Conservation (phyloP, 352 stramenopile genomes). For the Globisporangium paroecandrum region DNA sequence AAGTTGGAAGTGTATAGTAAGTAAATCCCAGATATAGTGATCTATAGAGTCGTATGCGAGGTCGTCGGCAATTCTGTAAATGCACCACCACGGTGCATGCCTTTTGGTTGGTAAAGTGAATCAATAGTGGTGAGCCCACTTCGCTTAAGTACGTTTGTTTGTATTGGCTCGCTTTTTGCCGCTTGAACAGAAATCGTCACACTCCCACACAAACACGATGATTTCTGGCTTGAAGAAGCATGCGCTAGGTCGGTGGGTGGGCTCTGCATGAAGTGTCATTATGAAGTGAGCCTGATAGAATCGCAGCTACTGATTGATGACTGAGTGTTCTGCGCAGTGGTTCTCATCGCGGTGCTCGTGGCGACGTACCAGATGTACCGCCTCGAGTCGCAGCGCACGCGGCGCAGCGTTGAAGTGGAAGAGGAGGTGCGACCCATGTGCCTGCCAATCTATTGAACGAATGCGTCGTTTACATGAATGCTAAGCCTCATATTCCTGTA, state of each 20-base stretch:
- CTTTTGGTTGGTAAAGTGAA: too few relatives aligned
- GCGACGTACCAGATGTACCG: conserved; percentile 57
- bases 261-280: neutral
- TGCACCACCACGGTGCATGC: too few relatives aligned
- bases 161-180: neutral
- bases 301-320: neutral
- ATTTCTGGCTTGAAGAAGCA: conserved; percentile 29
- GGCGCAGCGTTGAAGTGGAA: conserved; percentile 25
- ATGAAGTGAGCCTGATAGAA: too few relatives aligned
- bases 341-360: conserved; percentile 52
- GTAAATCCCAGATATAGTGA: neutral
- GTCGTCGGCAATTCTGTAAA: neutral
- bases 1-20: neutral
- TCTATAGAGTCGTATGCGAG: too few relatives aligned
- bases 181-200: neutral
- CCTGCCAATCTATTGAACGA: neutral
- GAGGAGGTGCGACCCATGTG: conserved; percentile 29
- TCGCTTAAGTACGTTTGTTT: neutral
- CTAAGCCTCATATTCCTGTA: neutral
- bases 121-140: too few relatives aligned
- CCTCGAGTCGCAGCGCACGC: conserved; percentile 44
- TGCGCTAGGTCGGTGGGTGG: conserved; percentile 26
- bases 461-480: neutral
- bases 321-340: conserved; percentile 26
- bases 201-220: neutral